phyloP scores from a whole-genome alignment of 73 alveolate species.

The Tetrahymena thermophila region DNA sequence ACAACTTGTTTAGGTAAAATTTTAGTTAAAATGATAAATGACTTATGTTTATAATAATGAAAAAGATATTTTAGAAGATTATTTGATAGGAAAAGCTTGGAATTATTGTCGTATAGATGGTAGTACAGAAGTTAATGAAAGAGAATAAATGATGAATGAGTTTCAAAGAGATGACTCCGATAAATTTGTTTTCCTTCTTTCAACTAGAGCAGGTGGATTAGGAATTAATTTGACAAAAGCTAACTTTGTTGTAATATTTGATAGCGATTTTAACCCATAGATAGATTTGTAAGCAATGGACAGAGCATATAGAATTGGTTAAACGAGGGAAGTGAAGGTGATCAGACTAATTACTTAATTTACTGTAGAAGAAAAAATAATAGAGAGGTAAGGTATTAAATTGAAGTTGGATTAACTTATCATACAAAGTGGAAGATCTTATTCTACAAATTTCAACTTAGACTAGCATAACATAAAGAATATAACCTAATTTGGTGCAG shows the following conservation, averaged over 20 bases:
- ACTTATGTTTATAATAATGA: not conserved
- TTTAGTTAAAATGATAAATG: not conserved
- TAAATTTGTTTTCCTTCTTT: conserved; percentile 42
- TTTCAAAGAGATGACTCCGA: conserved; percentile 47
- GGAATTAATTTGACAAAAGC: conserved; percentile 73
- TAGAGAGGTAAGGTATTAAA: conserved; percentile 60
- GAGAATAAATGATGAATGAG: conserved; percentile 54
- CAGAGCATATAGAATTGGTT: conserved; percentile 83
- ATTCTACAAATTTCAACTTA: conserved; percentile 14
- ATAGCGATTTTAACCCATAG: conserved; percentile 75
- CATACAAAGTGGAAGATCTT: conserved; percentile 51
- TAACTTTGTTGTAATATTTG: conserved; percentile 64
- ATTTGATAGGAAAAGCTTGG: conserved; percentile 38
- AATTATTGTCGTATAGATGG: conserved; percentile 56
- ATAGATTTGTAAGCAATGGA: conserved; percentile 77
- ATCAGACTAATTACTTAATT: conserved; percentile 50
- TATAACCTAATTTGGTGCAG: conserved; percentile 64
- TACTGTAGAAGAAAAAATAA: conserved; percentile 67
- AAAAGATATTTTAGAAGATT: conserved; percentile 70
- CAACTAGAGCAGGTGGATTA: conserved; percentile 68
- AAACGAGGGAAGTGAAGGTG: conserved; percentile 62
- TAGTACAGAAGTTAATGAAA: conserved; percentile 47
- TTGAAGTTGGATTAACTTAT: conserved; percentile 61
- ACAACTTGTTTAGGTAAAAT: conserved; percentile 25
- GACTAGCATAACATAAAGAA: conserved; percentile 58